Conservation (phyloP, 805 yeast species). For the Starmerella sp. region DNA sequence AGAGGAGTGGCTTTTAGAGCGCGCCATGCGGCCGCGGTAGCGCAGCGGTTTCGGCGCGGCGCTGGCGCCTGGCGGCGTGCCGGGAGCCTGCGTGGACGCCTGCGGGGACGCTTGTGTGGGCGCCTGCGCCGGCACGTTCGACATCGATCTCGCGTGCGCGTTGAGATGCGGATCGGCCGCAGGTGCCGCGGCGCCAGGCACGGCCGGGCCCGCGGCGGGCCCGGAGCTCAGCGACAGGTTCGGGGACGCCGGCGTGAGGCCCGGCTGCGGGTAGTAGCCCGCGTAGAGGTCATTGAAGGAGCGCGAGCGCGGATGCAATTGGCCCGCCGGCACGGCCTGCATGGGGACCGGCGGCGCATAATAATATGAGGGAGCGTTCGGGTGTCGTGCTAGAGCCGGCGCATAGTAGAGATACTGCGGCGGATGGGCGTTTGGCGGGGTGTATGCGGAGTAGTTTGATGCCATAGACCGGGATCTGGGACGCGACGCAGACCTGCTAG, state of each 20-base stretch:
- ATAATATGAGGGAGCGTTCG: not conserved
- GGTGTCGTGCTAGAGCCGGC: conserved; percentile 1
- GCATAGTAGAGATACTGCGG: conserved; percentile 3
- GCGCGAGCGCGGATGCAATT: conserved; percentile 3
- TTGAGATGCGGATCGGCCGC: not conserved
- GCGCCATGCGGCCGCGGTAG: not conserved
- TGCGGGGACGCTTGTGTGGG: not conserved
- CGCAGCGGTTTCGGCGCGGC: not conserved
- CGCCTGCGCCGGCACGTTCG: not conserved
- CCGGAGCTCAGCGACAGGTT: not conserved
- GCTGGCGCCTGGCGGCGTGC: not conserved
- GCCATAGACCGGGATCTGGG: conserved; percentile 4
- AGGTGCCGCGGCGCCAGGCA: not conserved
- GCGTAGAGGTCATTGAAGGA: conserved; percentile 1
- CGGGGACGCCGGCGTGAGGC: not conserved
- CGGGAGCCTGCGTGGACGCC: not conserved
- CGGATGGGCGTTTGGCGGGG: not conserved
- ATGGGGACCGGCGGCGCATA: not conserved
- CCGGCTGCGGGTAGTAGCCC: not conserved
- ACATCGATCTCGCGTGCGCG: not conserved
- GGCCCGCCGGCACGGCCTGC: not conserved
- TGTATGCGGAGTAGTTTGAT: conserved; percentile 13
- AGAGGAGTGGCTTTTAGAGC: not conserved
- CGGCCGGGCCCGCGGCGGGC: not conserved
- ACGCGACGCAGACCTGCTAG: not conserved